Evolutionary conservation across 2,329 filamentous ascomycete genomes (phyloP), one percentile per base, ranked within the genome.

Genomic region (Alternaria angustiovoidea): DNA sequence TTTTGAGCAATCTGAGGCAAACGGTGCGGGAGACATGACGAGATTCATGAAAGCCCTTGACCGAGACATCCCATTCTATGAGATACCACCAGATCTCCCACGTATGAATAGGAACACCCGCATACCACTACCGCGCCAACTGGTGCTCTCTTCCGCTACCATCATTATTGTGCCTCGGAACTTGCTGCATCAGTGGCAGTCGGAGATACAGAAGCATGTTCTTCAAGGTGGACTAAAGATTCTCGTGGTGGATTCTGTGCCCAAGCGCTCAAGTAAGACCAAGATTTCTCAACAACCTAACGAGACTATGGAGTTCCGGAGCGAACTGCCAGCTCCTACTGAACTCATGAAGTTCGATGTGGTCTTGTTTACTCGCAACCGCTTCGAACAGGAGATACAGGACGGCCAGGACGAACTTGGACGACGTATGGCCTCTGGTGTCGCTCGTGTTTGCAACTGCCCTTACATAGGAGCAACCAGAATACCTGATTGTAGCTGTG

Each of bases 101-200:
- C 68, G 81, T 52, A 75, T 79, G 74, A 76, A 81, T 43, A 80
- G 84, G 5, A 81, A 76, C 2, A 80, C 80, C 0, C 74, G 60
- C 1, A 68, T 75, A 11, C 73, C 74, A 1, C 75, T 80, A 0
- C 79, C 83, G 0, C 82, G 79, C 22, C 83, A 81, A 61, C 80
- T 96, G 4, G 86, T 82, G 26, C 81, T 95, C 7, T 91, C 89
- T 61, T 84, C 86, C 28, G 86, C 86, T 0, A 96, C 90, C 0
- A 81, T 98, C 4, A 82, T 97, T 18, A 86, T 97, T 30, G 92
- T 94, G 0, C 94, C 94, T 0, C 84, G 88, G 14, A 97, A 97
- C 72, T 82, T 97, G 24, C 82, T 96, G 3, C 85, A 89, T 54
- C 94, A 98, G 75, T 97, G 94, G 94, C 82, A 86, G 54, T 84